These are phyloP conservation scores for Pigoraptor vietnamica DNA, from an alignment of 78 protist genomes.

Conservation along the genomic window DNA sequence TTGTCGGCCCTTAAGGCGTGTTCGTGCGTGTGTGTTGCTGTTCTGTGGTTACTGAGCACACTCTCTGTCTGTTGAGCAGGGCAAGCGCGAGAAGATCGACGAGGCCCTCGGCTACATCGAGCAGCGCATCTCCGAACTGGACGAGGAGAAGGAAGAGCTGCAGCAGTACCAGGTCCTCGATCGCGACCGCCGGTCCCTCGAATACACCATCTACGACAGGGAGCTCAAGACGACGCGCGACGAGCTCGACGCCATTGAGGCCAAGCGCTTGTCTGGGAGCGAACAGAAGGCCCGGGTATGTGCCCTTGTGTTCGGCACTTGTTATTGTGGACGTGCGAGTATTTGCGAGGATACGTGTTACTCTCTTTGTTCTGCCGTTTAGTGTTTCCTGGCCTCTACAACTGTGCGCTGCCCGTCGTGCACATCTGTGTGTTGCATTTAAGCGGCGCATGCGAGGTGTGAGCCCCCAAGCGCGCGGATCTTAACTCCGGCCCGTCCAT, in stretches of 20 bases:
- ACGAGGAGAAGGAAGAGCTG: conserved; percentile 74
- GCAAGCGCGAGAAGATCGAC: conserved; percentile 42
- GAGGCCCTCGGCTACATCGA: conserved; percentile 54
- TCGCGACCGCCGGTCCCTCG: conserved; percentile 46
- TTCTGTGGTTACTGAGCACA: too few relatives aligned
- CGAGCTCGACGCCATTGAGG: conserved; percentile 30
- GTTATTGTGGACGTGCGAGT: not conserved
- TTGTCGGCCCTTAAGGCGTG: too few relatives aligned
- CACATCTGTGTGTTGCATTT: too few relatives aligned
- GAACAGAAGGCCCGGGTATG: not conserved
- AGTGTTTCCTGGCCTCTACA: too few relatives aligned
- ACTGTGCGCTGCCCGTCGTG: too few relatives aligned
- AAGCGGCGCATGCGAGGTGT: too few relatives aligned
- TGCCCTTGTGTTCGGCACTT: not conserved
- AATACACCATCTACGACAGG: conserved; percentile 49
- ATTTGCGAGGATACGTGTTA: too few relatives aligned
- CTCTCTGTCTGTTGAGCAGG: too few relatives aligned
- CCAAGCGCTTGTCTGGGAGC: not conserved
- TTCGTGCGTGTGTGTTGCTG: too few relatives aligned
- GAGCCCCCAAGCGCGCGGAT: too few relatives aligned
- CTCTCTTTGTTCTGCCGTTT: too few relatives aligned
- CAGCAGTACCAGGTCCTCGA: conserved; percentile 46
- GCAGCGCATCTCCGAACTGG: conserved; percentile 69
- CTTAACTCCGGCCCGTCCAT: too few relatives aligned
- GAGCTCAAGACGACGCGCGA: conserved; percentile 18